A percentile compares a stretch with the other conserved stretches of the same genome.
These are phyloP conservation scores for Discostella stelligeroides DNA, from an alignment of 108 stramenopile species.

Conservation along the genomic window DNA sequence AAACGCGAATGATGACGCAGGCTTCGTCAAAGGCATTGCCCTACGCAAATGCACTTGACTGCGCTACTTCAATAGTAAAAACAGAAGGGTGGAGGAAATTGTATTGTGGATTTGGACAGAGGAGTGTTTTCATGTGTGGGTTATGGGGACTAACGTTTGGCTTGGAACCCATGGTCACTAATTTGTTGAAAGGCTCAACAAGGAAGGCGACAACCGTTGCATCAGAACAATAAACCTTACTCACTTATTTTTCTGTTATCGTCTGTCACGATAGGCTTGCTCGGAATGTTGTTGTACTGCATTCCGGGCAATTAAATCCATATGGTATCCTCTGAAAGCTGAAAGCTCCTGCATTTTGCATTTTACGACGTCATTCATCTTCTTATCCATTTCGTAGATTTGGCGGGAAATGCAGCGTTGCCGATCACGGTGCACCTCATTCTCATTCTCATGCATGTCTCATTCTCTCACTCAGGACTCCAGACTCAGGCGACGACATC, in stretches of 20 bases:
- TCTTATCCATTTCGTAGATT: too few relatives aligned
- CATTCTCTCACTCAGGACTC: too few relatives aligned
- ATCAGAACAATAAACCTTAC: background rate
- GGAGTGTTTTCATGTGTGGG: constrained; percentile 62
- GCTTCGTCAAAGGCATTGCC: constrained; percentile 60
- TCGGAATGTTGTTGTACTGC: constrained; percentile 71
- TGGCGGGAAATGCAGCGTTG: too few relatives aligned
- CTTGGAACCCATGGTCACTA: constrained; percentile 30
- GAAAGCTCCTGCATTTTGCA: constrained; percentile 64
- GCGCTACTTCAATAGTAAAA: constrained; percentile 52
- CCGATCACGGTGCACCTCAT: too few relatives aligned
- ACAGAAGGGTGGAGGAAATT: constrained; percentile 59
- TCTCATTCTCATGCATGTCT: too few relatives aligned
- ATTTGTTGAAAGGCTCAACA: constrained; percentile 10
- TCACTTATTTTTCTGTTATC: background rate
- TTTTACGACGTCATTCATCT: constrained; percentile 69
- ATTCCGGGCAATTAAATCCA: constrained; percentile 78
- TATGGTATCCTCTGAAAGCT: constrained; percentile 77
- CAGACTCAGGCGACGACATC: too few relatives aligned
- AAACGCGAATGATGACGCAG: constrained; percentile 84
- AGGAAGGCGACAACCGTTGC: background rate
- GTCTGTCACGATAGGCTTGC: constrained; percentile 65
- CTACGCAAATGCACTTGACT: constrained; percentile 63
- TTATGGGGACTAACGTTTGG: constrained; percentile 74
- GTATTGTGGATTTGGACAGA: constrained; percentile 64